Evolutionary conservation across 305 asterid species (phyloP).

Genomic region (Plantago lanceolata): DNA sequence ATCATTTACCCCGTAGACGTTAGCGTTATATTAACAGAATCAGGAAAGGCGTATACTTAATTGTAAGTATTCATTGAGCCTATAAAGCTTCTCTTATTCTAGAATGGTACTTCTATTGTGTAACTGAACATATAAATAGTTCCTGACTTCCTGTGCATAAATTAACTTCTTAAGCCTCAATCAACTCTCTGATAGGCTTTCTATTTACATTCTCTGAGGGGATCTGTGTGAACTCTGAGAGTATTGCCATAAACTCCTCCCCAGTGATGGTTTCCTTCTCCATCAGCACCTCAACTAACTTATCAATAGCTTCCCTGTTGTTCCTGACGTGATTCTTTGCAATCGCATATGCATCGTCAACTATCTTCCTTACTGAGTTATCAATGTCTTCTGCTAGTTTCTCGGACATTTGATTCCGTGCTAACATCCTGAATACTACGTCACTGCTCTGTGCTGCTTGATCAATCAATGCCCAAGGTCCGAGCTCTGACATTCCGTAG

Average conservation of each 20-base stretch:
- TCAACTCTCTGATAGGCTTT: slow-evolving; percentile 40
- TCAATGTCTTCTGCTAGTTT: slow-evolving; percentile 69
- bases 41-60: no score
- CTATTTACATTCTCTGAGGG: slow-evolving; percentile 37
- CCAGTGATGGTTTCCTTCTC: slow-evolving; percentile 64
- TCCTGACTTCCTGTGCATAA: slow-evolving; percentile 22
- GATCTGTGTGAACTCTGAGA: slow-evolving; percentile 45
- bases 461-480: slow-evolving; percentile 56
- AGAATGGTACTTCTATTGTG: not conserved
- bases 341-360: slow-evolving; percentile 44
- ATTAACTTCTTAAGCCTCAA: slow-evolving; percentile 36
- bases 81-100: no score
- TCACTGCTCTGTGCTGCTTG: slow-evolving; percentile 53
- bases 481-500: slow-evolving; percentile 70
- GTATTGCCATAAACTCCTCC: slow-evolving; percentile 53
- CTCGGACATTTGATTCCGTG: slow-evolving; percentile 63
- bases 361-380: slow-evolving; percentile 35
- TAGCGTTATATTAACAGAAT: no score
- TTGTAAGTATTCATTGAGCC: no score
- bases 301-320: slow-evolving; percentile 56
- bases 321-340: slow-evolving; percentile 48
- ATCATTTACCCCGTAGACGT: no score
- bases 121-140: no score
- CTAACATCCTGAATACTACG: slow-evolving; percentile 54
- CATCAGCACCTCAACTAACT: slow-evolving; percentile 49